These are phyloP conservation scores for Adansonia rubrostipa DNA, from an alignment of 441 rosid species.

Conservation along the genomic window DNA sequence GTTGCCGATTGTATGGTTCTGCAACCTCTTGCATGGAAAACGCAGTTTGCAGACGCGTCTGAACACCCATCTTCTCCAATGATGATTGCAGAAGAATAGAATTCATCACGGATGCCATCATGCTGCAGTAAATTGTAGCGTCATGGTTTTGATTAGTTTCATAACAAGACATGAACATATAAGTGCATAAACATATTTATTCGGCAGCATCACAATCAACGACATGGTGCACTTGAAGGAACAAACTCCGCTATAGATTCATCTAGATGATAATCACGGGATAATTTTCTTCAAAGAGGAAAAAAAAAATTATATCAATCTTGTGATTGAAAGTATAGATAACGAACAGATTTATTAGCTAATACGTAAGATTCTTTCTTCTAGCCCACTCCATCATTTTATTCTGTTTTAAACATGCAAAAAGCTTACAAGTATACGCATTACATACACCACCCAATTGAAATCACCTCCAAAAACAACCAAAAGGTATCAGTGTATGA, in stretches of 20 bases:
- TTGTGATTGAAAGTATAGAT: background rate
- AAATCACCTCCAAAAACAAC: background rate
- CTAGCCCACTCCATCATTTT: background rate
- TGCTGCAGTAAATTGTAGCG: slow-evolving; percentile 50
- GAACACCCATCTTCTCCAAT: slow-evolving; percentile 78
- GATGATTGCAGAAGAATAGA: slow-evolving; percentile 87
- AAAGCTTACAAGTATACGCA: background rate
- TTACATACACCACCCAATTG: background rate
- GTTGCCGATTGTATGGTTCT: slow-evolving; percentile 83
- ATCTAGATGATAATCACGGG: too few species aligned
- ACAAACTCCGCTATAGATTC: background rate
- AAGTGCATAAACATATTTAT: slow-evolving; percentile 5
- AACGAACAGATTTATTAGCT: slow-evolving; percentile 1
- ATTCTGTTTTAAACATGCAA: background rate
- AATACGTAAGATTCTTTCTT: background rate
- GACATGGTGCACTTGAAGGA: slow-evolving; percentile 18
- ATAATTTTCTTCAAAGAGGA: too few species aligned
- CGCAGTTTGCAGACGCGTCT: slow-evolving; percentile 80
- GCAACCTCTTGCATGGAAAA: slow-evolving; percentile 70
- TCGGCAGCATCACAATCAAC: slow-evolving; percentile 2
- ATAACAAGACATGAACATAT: background rate
- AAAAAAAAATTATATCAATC: too few species aligned
- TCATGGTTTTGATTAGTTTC: slow-evolving; percentile 23
- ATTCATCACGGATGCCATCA: slow-evolving; percentile 98
- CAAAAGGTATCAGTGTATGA: background rate